These are phyloP conservation scores for Aristolochia contorta DNA, from an alignment of 164 flowering plant species.

Conservation along the genomic window DNA sequence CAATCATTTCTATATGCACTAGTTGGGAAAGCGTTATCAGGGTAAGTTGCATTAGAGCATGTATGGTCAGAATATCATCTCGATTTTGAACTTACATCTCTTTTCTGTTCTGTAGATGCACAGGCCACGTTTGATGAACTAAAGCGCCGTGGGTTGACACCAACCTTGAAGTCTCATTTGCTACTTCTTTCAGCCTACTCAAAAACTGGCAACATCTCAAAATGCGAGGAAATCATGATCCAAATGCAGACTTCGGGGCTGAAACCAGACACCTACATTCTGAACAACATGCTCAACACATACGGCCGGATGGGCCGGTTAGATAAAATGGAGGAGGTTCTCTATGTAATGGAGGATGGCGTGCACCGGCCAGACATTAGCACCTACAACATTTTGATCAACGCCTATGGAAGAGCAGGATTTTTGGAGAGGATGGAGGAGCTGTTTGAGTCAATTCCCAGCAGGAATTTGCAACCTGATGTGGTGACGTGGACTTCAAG, in stretches of 20 bases:
- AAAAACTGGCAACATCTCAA: slow-evolving; percentile 37
- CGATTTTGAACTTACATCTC: neutral
- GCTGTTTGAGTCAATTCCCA: slow-evolving; percentile 37
- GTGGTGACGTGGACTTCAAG: slow-evolving; percentile 88
- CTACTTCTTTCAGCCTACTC: slow-evolving; percentile 69
- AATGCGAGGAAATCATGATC: slow-evolving; percentile 69
- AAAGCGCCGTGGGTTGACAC: slow-evolving; percentile 55
- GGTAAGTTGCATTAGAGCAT: no score
- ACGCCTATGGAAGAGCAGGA: slow-evolving; percentile 69
- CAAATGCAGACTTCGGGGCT: slow-evolving; percentile 61
- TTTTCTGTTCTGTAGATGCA: slow-evolving; percentile 37
- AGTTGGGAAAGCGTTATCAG: no score
- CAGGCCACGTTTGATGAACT: slow-evolving; percentile 58
- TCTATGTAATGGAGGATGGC: slow-evolving; percentile 46
- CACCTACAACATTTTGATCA: slow-evolving; percentile 80
- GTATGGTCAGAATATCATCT: no score
- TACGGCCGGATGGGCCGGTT: slow-evolving; percentile 70
- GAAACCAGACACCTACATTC: slow-evolving; percentile 68
- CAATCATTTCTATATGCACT: no score
- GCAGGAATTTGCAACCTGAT: slow-evolving; percentile 52
- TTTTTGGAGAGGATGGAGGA: slow-evolving; percentile 62
- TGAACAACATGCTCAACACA: slow-evolving; percentile 69
- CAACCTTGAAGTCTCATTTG: slow-evolving; percentile 95
- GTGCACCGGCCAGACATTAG: slow-evolving; percentile 54
- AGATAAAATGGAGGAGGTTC: slow-evolving; percentile 71